Percentiles rank a stretch among this genome's conserved stretches.
phyloP scores from a whole-genome alignment of 192 early-diverging fungal species.

The Dissophora ornata region DNA sequence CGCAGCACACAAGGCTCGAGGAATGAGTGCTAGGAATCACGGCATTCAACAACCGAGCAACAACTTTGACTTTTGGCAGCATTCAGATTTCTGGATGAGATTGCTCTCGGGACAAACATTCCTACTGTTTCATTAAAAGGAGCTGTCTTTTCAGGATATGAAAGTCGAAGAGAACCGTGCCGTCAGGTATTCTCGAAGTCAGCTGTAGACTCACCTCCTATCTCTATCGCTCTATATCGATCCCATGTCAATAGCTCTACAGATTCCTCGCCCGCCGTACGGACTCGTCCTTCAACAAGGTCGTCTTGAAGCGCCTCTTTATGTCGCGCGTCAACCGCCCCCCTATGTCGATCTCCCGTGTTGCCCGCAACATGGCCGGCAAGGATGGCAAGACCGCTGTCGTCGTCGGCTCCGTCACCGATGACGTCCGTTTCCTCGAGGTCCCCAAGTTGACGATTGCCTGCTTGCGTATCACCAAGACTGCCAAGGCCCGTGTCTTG shows the following conservation, averaged over 20 bases:
- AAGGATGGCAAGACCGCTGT: constrained; percentile 90
- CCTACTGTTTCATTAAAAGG: too few relatives aligned
- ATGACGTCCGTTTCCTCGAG: constrained; percentile 92
- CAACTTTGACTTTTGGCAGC: too few relatives aligned
- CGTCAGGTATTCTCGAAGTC: not conserved
- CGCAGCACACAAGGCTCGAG: too few relatives aligned
- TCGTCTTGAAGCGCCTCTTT: constrained; percentile 96
- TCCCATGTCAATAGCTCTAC: constrained; percentile 91
- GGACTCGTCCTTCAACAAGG: constrained; percentile 98
- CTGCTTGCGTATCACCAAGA: constrained; percentile 95
- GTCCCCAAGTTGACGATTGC: constrained; percentile 94
- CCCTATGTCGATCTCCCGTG: constrained; percentile 92
- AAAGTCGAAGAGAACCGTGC: too few relatives aligned
- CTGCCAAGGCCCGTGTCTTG: constrained; percentile 96
- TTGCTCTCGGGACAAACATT: too few relatives aligned
- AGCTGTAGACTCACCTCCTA: constrained; percentile 11
- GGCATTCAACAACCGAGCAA: too few relatives aligned
- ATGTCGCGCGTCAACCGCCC: constrained; percentile 99
- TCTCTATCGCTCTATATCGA: not conserved
- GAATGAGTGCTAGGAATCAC: too few relatives aligned
- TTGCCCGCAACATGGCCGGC: constrained; percentile 77
- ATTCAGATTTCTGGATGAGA: too few relatives aligned
- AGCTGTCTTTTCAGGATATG: too few relatives aligned
- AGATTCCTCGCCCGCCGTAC: constrained; percentile 99
- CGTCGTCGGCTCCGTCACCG: constrained; percentile 97